Evolutionary conservation across 2,329 filamentous ascomycete species (phyloP).

Genomic region (Colletotrichum agaves): DNA sequence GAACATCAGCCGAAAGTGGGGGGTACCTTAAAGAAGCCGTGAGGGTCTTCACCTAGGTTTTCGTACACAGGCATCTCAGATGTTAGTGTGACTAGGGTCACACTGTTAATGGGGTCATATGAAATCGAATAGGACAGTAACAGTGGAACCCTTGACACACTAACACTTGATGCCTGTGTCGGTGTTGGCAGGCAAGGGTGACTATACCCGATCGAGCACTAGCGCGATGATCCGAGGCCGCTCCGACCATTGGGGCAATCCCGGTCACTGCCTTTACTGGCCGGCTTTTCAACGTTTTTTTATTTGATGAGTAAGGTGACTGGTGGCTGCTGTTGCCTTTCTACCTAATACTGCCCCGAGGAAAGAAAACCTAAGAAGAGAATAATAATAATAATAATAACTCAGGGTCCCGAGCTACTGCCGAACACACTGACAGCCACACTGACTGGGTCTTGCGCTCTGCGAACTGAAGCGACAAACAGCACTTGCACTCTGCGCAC

Average conservation of each 20-base stretch:
- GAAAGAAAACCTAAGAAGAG: not conserved
- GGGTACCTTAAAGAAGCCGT: not conserved
- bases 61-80: no score
- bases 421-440: not conserved
- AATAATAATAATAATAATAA: no score
- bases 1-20: conserved; percentile 19
- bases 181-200: not conserved
- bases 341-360: no score
- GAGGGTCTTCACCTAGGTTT: no score
- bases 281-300: conserved; percentile 4
- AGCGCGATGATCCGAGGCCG: conserved; percentile 15
- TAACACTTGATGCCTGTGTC: no score
- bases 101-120: no score
- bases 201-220: not conserved
- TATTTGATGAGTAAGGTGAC: conserved; percentile 4
- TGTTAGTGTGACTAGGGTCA: no score
- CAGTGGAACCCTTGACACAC: no score
- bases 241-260: conserved; percentile 8
- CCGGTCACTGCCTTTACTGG: not conserved
- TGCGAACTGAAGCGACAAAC: not conserved
- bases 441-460: not conserved
- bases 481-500: not conserved
- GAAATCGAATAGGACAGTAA: no score
- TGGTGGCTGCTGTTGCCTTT: not conserved
- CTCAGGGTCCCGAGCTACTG: conserved; percentile 23